phyloP scores from a whole-genome alignment of 805 yeast genomes.

The Suhomyces sp. region DNA sequence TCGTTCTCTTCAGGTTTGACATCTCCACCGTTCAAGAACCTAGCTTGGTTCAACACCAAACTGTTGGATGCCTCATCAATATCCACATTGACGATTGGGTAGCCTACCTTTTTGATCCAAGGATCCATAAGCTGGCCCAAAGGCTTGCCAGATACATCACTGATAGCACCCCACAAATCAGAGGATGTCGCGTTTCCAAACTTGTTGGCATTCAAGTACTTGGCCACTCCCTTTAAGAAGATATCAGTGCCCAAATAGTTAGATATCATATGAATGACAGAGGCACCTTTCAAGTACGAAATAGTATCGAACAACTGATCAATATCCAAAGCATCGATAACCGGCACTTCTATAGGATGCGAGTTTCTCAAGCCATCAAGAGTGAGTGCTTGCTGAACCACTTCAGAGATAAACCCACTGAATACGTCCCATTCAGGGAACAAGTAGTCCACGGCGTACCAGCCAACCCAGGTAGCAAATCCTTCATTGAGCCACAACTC shows the following conservation, averaged over 20 bases:
- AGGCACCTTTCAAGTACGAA: conserved; percentile 79
- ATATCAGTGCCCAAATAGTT: conserved; percentile 63
- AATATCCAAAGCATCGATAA: conserved; percentile 72
- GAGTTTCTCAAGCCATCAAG: conserved; percentile 60
- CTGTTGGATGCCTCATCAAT: conserved; percentile 26
- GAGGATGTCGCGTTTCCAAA: conserved; percentile 71
- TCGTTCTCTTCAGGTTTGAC: conserved; percentile 54
- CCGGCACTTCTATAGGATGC: conserved; percentile 82
- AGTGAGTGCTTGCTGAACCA: conserved; percentile 49
- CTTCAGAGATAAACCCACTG: conserved; percentile 49
- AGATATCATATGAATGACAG: conserved; percentile 73
- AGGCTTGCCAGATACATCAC: conserved; percentile 61
- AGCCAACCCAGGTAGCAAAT: conserved; percentile 85
- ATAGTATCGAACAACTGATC: conserved; percentile 81
- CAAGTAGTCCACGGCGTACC: conserved; percentile 62
- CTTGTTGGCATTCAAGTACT: conserved; percentile 59
- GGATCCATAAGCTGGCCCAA: conserved; percentile 57
- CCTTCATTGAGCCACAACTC: conserved; percentile 89
- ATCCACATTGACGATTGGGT: conserved; percentile 59
- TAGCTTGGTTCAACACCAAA: conserved; percentile 49
- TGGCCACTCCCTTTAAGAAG: conserved; percentile 71
- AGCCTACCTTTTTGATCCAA: conserved; percentile 76
- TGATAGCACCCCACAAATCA: conserved; percentile 68
- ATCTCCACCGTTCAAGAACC: conserved; percentile 66
- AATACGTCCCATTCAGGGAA: conserved; percentile 83